Base-by-base conservation (phyloP, 2,329 filamentous ascomycete genomes). In the Apiospora marii region DNA sequence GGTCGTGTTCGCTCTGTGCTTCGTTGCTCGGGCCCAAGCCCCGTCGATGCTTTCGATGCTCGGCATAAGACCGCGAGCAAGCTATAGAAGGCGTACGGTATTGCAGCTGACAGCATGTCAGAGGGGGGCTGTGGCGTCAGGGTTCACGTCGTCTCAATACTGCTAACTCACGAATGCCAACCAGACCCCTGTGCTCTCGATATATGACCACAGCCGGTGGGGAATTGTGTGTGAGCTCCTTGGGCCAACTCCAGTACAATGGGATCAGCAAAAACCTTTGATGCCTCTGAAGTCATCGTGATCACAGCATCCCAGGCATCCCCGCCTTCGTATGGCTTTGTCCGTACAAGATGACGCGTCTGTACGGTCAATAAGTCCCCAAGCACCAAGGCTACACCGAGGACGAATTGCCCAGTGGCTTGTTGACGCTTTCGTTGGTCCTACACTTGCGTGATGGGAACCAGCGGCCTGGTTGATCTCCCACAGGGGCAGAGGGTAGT, bases 61-160 rank as follows among this genome's bases (percentile, higher is more conserved):
- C 53, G 27, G 14, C 13, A 27, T 8, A 34, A 34, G 14, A 12
- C 53, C 53, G 14, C 24, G 6, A 22, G 27, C 27, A 58, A 58
- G 53, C 53, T 34, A 58, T 58, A 58, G 14, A 19, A 58, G 27
- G 53, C 53, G 53, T 30, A 34, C 53, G 53, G 27, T 58, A 58
- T 58, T 58, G 53, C 53, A 58, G 27, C 53, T 58, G 53, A 34
- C 53, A 58, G 53, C 27, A 58, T 30, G 53, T 41, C 58, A 64
- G 58, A 64, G 58, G 58, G 58, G 58, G 58, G 58, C 30, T 12
- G 58, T 64, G 58, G 58, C 58, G 58, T 64, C 58, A 64, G 30
- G 58, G 30, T 64, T 64, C 30, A 41, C 30, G n/a, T 64, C 30
- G 30, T 64, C 37, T 41, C 58, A 4, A 64, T 61, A 37, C 37